Evolutionary conservation across 2,329 filamentous ascomycete genomes (phyloP).

Genomic region (Tolypocladium guangdongense): DNA sequence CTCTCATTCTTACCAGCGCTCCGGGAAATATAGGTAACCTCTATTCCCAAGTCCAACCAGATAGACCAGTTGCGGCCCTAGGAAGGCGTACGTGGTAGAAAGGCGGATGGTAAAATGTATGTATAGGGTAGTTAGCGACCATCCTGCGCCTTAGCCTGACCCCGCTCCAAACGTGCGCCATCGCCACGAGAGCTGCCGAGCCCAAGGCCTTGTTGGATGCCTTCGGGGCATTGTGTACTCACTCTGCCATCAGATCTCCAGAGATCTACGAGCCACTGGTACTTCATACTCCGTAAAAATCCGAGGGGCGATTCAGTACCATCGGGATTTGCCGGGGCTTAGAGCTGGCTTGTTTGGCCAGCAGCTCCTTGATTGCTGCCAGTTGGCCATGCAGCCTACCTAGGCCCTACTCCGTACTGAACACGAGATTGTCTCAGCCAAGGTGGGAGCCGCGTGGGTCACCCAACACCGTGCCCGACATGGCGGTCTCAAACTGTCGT

Average conservation of each 20-base stretch:
- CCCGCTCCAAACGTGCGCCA: not conserved
- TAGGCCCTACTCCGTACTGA: no score
- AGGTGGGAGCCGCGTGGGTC: not conserved
- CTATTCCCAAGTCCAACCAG: no score
- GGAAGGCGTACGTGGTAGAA: no score
- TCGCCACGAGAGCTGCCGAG: not conserved
- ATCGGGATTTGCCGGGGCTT: not conserved
- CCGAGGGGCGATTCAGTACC: not conserved
- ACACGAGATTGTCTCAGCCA: not conserved
- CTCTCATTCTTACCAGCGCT: not conserved
- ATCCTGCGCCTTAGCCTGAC: not conserved
- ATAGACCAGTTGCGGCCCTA: no score
- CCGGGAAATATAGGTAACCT: no score
- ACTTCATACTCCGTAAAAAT: not conserved
- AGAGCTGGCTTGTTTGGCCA: not conserved
- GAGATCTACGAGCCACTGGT: no score
- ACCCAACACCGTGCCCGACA: constrained; percentile 1
- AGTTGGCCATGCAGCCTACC: not conserved
- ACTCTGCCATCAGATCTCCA: no score
- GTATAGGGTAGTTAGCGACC: not conserved
- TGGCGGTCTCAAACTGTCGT: not conserved
- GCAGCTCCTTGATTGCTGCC: not conserved
- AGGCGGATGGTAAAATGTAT: not conserved
- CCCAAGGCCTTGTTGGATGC: not conserved
- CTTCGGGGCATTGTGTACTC: not conserved